These are phyloP conservation scores for Venturia asperata DNA, from an alignment of 2,329 filamentous ascomycete species.

Conservation along the genomic window DNA sequence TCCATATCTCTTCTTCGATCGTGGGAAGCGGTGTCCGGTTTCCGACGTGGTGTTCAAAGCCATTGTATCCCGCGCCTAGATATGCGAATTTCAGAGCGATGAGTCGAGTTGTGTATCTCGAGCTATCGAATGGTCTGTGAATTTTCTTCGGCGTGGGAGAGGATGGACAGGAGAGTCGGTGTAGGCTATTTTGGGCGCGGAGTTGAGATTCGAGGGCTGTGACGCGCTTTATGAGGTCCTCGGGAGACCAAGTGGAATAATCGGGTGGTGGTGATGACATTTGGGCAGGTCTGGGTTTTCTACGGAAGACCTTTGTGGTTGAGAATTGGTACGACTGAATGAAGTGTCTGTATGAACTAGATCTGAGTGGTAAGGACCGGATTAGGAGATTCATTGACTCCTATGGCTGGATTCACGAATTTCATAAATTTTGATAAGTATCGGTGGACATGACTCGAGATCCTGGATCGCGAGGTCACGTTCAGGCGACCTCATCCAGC, in stretches of 20 bases:
- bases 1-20: slow-evolving; percentile 91
- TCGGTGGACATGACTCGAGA: neutral
- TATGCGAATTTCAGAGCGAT: slow-evolving; percentile 94
- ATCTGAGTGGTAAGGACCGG: neutral
- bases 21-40: slow-evolving; percentile 64
- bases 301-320: neutral
- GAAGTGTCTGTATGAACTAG: neutral
- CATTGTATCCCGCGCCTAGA: slow-evolving; percentile 82
- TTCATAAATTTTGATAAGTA: neutral
- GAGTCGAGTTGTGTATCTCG: slow-evolving; percentile 71
- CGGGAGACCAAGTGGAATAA: slow-evolving; percentile 62
- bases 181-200: slow-evolving; percentile 41
- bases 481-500: neutral
- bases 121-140: slow-evolving; percentile 60
- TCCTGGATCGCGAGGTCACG: slow-evolving; percentile 1
- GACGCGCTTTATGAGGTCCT: slow-evolving; percentile 62
- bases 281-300: neutral
- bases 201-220: slow-evolving; percentile 60
- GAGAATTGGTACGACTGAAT: neutral
- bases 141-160: slow-evolving; percentile 12
- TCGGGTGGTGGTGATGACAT: slow-evolving; percentile 13
- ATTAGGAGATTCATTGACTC: neutral
- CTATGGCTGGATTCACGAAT: neutral
- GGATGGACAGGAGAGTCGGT: slow-evolving; percentile 15
- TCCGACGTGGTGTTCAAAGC: slow-evolving; percentile 77